Percentiles rank a stretch among this genome's conserved stretches.
These are phyloP conservation scores for Dalbergia cochinchinensis DNA, from an alignment of 306 rosid species.

Conservation along the genomic window DNA sequence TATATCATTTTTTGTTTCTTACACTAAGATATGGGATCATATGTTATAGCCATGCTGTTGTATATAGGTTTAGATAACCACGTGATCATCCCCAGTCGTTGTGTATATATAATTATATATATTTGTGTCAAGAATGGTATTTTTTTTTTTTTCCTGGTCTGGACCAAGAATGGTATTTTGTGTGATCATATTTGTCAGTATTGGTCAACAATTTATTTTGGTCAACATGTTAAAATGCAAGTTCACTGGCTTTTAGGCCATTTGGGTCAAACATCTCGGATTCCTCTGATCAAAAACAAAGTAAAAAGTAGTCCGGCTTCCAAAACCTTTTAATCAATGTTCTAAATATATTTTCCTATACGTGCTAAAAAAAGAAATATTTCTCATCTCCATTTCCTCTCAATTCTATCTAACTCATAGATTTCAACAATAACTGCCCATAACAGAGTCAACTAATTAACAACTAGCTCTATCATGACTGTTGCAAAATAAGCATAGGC, in stretches of 20 bases:
- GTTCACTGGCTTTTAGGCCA: not conserved
- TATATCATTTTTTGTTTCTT: conserved; percentile 40
- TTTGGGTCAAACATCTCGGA: not conserved
- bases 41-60: conserved; percentile 18
- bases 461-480: too few relatives aligned
- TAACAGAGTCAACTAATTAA: too few relatives aligned
- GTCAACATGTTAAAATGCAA: too few relatives aligned
- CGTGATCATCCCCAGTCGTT: conserved; percentile 26
- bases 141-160: too few relatives aligned
- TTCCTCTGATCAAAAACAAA: too few relatives aligned
- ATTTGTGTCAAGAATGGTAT: conserved; percentile 12
- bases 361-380: too few relatives aligned
- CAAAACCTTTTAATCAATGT: not conserved
- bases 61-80: conserved; percentile 36
- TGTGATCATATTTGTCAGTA: not conserved
- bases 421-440: too few relatives aligned
- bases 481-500: too few relatives aligned
- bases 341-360: not conserved
- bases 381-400: too few relatives aligned
- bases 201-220: too few relatives aligned
- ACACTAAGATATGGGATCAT: conserved; percentile 9
- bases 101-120: conserved; percentile 16
- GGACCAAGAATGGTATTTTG: conserved; percentile 10
- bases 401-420: too few relatives aligned
- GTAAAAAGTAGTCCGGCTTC: too few relatives aligned